Conservation (phyloP, 169 alveolate species). For the Eimeria tenella region DNA sequence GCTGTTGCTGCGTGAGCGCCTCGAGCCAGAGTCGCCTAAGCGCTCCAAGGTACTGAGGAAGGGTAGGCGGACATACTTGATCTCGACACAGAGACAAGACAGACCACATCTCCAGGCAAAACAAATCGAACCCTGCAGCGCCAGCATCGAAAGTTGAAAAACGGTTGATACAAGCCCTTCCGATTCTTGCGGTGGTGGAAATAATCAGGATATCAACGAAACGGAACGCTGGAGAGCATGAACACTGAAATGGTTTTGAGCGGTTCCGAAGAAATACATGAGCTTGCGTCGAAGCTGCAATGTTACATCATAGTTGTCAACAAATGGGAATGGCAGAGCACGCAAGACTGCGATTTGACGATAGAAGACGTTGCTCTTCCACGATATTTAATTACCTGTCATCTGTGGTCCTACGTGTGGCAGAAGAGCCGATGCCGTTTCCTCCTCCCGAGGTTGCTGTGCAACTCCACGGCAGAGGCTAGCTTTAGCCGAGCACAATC, state of each 20-base stretch:
- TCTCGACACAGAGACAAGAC: conserved; percentile 77
- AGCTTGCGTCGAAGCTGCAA: no score
- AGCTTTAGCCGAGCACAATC: conserved; percentile 65
- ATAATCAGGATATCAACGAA: no score
- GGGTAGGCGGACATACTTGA: conserved; percentile 74
- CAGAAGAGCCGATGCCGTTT: conserved; percentile 25
- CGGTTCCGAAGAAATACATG: no score
- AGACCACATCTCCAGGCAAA: conserved; percentile 79
- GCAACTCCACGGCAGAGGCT: conserved; percentile 22
- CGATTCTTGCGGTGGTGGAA: neutral
- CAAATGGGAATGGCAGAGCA: no score
- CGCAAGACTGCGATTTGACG: no score
- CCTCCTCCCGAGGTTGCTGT: conserved; percentile 7
- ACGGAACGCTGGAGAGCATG: neutral
- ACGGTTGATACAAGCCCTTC: neutral
- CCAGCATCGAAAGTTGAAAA: neutral
- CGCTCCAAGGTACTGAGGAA: conserved; percentile 29
- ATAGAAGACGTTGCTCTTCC: no score
- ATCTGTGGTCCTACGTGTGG: conserved; percentile 69
- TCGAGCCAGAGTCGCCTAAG: conserved; percentile 72
- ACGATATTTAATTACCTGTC: conserved; percentile 11
- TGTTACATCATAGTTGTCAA: no score
- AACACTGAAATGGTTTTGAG: no score
- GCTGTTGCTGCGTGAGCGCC: conserved; percentile 73
- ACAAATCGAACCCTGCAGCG: conserved; percentile 71